Base-by-base conservation (phyloP, 2,329 filamentous ascomycete genomes). In the Harringtonia lauricola region DNA sequence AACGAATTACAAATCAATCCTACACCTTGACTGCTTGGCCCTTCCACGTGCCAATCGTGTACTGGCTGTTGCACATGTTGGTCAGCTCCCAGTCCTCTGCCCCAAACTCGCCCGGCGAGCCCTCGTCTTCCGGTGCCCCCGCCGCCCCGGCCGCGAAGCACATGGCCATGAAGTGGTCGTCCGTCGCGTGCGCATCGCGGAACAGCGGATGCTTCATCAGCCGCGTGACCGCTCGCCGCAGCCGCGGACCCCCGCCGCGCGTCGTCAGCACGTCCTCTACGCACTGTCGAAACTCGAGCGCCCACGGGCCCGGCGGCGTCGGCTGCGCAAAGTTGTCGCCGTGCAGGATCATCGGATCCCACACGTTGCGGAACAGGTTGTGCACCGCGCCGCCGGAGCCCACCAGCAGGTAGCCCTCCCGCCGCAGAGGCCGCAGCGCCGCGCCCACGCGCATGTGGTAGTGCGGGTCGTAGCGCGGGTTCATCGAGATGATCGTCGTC, bases 101-200 rank as follows among this genome's bases (percentile, higher is more conserved):
- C n/a, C 62, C 65, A 49, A 77, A 53, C 46, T 60, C 56, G 0
- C 64, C 69, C 30, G 58, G 49, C 13, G 59, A 1, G 59, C 36
- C 63, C 43, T 63, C 57, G 55, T 76, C 71, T 21, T 69, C 66
- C 42, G 58, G 52, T 28, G 67, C 67, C 2, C 76, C 69, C 26
- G 64, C 64, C 3, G 70, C 63, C 1, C 80, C 80, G 0, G 77
- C 74, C 1, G 79, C 71, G 59, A 83, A 84, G 52, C 78, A 64
- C 3, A 74, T 67, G 1, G 77, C 63, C 74, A 83, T 82, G 50
- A 80, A 83, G 54, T 84, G 79, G 55, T 84, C 81, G 53, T 85
- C 80, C 0, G 80, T 83, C 1, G 68, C 79, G 59, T 84, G 80
- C 0, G 81, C 80, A 51, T 83, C 79, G 15, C 79, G 61, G 53